Evolutionary conservation across 75 land plant species (phyloP).

Genomic region (Pseudotsuga menziesii): DNA sequence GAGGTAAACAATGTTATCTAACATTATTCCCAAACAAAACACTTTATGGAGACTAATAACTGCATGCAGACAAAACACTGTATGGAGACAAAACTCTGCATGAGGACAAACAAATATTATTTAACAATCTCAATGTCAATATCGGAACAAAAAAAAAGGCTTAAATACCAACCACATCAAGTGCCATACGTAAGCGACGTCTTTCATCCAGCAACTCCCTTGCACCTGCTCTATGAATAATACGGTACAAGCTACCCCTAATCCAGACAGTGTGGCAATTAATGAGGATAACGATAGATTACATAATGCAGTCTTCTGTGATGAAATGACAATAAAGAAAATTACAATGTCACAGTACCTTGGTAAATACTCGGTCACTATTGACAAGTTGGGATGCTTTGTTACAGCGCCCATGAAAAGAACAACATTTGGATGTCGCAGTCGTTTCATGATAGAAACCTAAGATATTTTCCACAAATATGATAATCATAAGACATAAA

Average conservation of each 20-base stretch:
- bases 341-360: conserved; percentile 34
- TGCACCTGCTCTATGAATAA: conserved; percentile 63
- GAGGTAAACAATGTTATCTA: background rate
- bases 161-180: conserved; percentile 72
- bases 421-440: conserved; percentile 95
- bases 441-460: conserved; percentile 80
- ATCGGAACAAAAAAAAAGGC: conserved; percentile 8
- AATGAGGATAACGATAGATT: background rate
- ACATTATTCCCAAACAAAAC: too few relatives aligned
- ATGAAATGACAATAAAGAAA: background rate
- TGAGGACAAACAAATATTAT: background rate
- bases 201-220: conserved; percentile 72
- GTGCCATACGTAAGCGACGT: conserved; percentile 82
- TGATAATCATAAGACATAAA: too few relatives aligned
- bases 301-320: background rate
- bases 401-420: conserved; percentile 96
- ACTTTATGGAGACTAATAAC: too few relatives aligned
- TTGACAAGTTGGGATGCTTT: conserved; percentile 76
- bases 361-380: conserved; percentile 90
- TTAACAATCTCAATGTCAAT: background rate
- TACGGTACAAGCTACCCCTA: conserved; percentile 86
- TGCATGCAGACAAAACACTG: background rate
- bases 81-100: background rate
- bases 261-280: conserved; percentile 7
- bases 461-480: conserved; percentile 9